Evolutionary conservation across 2,329 filamentous ascomycete genomes (phyloP), one percentile per base, ranked within the genome.

Genomic region (Penicillium occitanis): DNA sequence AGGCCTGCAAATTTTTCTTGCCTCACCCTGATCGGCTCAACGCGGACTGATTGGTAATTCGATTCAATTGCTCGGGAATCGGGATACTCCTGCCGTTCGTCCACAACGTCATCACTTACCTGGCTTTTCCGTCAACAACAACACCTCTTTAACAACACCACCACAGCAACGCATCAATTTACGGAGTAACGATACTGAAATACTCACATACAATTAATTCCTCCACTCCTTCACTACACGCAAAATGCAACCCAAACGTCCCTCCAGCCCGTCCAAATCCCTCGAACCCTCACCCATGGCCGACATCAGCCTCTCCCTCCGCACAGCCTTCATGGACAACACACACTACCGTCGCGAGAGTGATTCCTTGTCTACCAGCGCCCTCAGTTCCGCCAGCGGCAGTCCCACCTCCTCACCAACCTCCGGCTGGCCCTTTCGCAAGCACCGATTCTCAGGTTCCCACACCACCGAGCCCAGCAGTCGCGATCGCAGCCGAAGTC

Each of bases 341-440:
- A 63, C 64, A 67, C 69, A 68, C 63, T 68, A 51, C 42, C 61
- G 50, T 66, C 70, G 64, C 44, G 66, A 64, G 68, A 71, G 70
- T 68, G 70, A 69, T 28, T 71, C 69, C 3, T 64, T 68, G 19
- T 75, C 69, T 55, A 70, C 68, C 50, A 74, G 72, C 62, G 72
- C 72, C 17, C 69, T 74, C 30, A 75, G 73, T 65, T 75, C 72
- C 35, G 70, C 71, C 17, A 73, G 71, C 51, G 73, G 71, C 58
- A 75, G 70, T 63, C 73, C 74, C 37, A 70, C 72, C 33, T 72
- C 72, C 40, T 76, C 75, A n/a, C 71, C 73, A 61, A 73, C 71
- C 37, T 73, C 72, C 14, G 73, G 72, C 35, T 73, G 70, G 62
- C 71, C 70, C 62, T 66, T 70, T 30, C 72, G 69, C 69, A 69